Percentiles rank a stretch among this genome's conserved stretches.
These are phyloP conservation scores for Casuarina cunninghamiana DNA, from an alignment of 306 rosid genomes.

Conservation along the genomic window DNA sequence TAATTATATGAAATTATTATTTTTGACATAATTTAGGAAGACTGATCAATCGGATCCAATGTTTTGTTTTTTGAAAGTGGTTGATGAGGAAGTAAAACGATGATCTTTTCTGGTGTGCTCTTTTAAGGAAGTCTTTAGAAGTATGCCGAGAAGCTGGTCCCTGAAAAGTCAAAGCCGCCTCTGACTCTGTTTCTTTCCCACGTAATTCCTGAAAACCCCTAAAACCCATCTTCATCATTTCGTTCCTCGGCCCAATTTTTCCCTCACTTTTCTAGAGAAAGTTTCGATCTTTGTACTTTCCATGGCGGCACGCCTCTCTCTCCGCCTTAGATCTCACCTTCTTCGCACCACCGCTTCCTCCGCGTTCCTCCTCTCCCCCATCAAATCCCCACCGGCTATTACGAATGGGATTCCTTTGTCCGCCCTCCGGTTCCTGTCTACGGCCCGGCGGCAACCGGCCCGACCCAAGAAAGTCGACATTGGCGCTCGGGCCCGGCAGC, in stretches of 20 bases:
- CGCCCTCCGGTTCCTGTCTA: constrained; percentile 60
- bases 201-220: constrained; percentile 34
- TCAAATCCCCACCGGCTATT: constrained; percentile 26
- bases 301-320: constrained; percentile 65
- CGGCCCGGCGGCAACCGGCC: constrained; percentile 50
- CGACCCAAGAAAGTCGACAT: constrained; percentile 61
- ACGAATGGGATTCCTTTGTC: constrained; percentile 16
- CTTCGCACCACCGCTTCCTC: constrained; percentile 27
- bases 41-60: no score
- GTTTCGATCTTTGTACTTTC: background rate
- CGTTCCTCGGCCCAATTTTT: background rate
- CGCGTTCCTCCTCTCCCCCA: background rate
- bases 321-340: constrained; percentile 64
- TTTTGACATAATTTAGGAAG: no score
- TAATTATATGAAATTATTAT: no score
- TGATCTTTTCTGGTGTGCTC: no score
- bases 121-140: no score
- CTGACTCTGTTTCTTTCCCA: constrained; percentile 23
- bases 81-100: no score
- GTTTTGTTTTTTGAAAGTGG: no score
- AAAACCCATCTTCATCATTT: constrained; percentile 19
- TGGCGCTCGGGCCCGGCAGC: constrained; percentile 84
- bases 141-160: background rate
- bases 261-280: background rate
- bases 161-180: background rate